phyloP scores from a whole-genome alignment of 2,329 filamentous ascomycete genomes.

The Colletotrichum sp. region DNA sequence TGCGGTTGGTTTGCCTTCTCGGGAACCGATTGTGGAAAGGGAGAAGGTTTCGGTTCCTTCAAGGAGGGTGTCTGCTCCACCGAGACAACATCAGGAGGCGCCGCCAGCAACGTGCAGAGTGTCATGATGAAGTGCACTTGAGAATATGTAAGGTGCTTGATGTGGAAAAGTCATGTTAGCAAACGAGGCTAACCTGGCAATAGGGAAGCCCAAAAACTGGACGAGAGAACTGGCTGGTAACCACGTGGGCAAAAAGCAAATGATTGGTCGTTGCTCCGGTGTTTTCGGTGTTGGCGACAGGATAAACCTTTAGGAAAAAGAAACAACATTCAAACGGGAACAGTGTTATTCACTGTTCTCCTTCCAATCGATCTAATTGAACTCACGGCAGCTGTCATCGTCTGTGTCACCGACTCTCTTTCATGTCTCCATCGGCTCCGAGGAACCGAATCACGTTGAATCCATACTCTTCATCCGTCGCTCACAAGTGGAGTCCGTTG shows the following conservation, averaged over 20 bases:
- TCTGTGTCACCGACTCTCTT: not conserved
- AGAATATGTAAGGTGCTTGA: not conserved
- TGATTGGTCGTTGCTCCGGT: fast-evolving
- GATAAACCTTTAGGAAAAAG: not conserved
- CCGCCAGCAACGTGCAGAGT: not conserved
- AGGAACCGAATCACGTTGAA: not conserved
- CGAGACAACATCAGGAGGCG: not conserved
- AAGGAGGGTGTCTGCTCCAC: not conserved
- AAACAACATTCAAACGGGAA: not conserved
- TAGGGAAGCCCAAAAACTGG: not conserved
- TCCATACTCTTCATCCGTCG: not conserved
- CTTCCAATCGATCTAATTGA: not conserved
- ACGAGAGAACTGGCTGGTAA: not conserved
- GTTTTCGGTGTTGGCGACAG: not conserved
- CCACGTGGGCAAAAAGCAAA: not conserved
- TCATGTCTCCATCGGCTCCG: not conserved
- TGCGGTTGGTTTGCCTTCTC: not conserved
- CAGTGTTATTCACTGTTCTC: not conserved
- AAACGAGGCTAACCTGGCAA: not conserved
- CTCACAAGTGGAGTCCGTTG: not conserved
- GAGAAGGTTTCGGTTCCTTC: not conserved
- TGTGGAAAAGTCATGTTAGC: not conserved
- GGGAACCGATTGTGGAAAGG: not conserved
- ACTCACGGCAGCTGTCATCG: not conserved
- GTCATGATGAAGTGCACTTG: not conserved